Percentiles rank a stretch among this genome's conserved stretches.
Evolutionary conservation across 192 early-diverging fungal genomes (phyloP).

Genomic region (Backusella circina): DNA sequence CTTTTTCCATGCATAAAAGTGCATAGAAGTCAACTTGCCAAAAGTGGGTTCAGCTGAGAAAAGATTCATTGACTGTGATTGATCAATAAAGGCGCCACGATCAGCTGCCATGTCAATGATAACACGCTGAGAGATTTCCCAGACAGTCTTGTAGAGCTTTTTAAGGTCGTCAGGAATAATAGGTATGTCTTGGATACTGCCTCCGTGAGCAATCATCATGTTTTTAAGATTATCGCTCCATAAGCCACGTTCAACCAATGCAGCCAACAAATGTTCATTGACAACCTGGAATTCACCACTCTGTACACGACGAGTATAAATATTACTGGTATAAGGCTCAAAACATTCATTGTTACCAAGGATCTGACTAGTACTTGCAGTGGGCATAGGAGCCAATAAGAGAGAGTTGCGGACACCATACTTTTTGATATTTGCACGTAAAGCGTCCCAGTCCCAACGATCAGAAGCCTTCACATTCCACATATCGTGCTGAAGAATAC

Average conservation of each 20-base stretch:
- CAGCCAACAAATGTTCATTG: slow-evolving; percentile 91
- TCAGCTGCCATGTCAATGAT: slow-evolving; percentile 95
- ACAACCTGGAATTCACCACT: slow-evolving; percentile 98
- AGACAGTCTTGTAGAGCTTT: slow-evolving; percentile 92
- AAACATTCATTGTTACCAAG: slow-evolving; percentile 97
- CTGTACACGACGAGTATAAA: slow-evolving; percentile 94
- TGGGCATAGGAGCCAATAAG: slow-evolving; percentile 95
- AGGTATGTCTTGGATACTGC: slow-evolving; percentile 76
- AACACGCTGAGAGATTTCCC: slow-evolving; percentile 87
- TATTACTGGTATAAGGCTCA: slow-evolving; percentile 86
- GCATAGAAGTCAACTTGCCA: slow-evolving; percentile 94
- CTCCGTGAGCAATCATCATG: slow-evolving; percentile 90
- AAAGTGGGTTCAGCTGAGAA: slow-evolving; percentile 87
- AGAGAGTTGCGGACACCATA: slow-evolving; percentile 90
- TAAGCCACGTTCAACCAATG: slow-evolving; percentile 83
- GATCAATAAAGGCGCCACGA: slow-evolving; percentile 94
- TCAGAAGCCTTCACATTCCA: slow-evolving; percentile 78
- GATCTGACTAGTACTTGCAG: slow-evolving; percentile 93
- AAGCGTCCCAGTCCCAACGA: slow-evolving; percentile 81
- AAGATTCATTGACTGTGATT: slow-evolving; percentile 93
- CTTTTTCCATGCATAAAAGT: slow-evolving; percentile 96
- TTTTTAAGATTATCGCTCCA: slow-evolving; percentile 96
- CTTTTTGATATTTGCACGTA: slow-evolving; percentile 72
- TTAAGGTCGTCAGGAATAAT: slow-evolving; percentile 79
- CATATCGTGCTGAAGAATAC: slow-evolving; percentile 88